A percentile compares a stretch with the other conserved stretches of the same genome.
These are phyloP conservation scores for Ganoderma meredithae DNA, from an alignment of 1,284 basidiomycete genomes.

Conservation along the genomic window DNA sequence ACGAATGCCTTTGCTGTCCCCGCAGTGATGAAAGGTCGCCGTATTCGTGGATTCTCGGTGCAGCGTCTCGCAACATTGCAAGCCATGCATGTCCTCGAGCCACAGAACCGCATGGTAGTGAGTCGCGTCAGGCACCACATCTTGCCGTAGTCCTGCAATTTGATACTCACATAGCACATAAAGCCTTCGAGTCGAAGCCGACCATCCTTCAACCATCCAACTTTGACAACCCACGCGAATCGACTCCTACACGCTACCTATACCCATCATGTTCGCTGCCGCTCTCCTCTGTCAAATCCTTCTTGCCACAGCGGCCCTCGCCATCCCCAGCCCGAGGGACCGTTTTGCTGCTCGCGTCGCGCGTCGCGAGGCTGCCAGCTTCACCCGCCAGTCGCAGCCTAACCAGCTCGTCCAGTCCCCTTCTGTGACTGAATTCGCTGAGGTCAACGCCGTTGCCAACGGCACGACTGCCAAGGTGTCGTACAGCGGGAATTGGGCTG, in stretches of 20 bases:
- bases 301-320: conserved; percentile 34
- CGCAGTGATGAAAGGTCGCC: too few relatives aligned
- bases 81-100: too few relatives aligned
- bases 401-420: conserved; percentile 11
- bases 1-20: too few relatives aligned
- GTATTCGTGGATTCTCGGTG: too few relatives aligned
- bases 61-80: too few relatives aligned
- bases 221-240: conserved; percentile 23
- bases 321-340: conserved; percentile 29
- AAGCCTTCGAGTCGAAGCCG: too few relatives aligned
- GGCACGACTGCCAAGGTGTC: conserved; percentile 25
- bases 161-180: too few relatives aligned
- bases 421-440: conserved; percentile 8
- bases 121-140: too few relatives aligned
- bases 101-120: too few relatives aligned
- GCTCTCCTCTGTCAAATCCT: conserved; percentile 32
- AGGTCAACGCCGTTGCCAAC: conserved; percentile 11
- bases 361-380: conserved; percentile 22
- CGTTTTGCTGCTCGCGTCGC: conserved; percentile 30
- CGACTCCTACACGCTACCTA: conserved; percentile 16
- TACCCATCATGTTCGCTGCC: conserved; percentile 29
- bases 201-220: conserved; percentile 2
- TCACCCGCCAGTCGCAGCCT: conserved; percentile 30
- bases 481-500: conserved; percentile 40
- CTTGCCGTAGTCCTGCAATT: too few relatives aligned